Conservation (phyloP, 2,329 filamentous ascomycete genomes). For the Exophiala phaeomuriformis region DNA sequence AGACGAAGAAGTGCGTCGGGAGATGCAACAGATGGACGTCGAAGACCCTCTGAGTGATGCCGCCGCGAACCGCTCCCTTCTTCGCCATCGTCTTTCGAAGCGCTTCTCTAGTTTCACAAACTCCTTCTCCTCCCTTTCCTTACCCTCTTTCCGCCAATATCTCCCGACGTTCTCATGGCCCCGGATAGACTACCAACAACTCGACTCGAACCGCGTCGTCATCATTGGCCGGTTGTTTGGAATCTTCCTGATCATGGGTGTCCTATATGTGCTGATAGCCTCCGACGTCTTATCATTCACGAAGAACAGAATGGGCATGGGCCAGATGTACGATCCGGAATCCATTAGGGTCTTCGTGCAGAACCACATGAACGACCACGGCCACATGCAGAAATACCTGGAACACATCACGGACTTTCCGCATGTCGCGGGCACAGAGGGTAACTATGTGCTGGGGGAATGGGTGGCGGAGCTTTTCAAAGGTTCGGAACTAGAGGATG, state of each 20-base stretch:
- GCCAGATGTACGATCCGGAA: conserved; percentile 74
- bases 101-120: conserved; percentile 50
- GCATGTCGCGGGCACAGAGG: conserved; percentile 89
- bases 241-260: conserved; percentile 63
- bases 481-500: conserved; percentile 64
- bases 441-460: conserved; percentile 76
- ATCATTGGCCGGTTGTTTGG: conserved; percentile 67
- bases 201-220: conserved; percentile 52
- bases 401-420: conserved; percentile 74
- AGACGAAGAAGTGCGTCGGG: conserved; percentile 61
- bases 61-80: conserved; percentile 33
- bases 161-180: conserved; percentile 37
- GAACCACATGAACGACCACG: conserved; percentile 57
- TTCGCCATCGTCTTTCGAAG: conserved; percentile 49
- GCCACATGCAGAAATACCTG: conserved; percentile 63
- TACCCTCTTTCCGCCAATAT: conserved; percentile 43
- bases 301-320: conserved; percentile 52
- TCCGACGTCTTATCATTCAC: conserved; percentile 71
- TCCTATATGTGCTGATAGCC: conserved; percentile 79
- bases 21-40: conserved; percentile 85
- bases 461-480: conserved; percentile 75
- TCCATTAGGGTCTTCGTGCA: conserved; percentile 70
- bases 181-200: conserved; percentile 32
- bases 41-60: conserved; percentile 52
- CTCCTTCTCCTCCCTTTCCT: conserved; percentile 50